Evolutionary conservation across 2,329 filamentous ascomycete species (phyloP), one percentile per base, ranked within the genome.

Genomic region (Apiospora marii): DNA sequence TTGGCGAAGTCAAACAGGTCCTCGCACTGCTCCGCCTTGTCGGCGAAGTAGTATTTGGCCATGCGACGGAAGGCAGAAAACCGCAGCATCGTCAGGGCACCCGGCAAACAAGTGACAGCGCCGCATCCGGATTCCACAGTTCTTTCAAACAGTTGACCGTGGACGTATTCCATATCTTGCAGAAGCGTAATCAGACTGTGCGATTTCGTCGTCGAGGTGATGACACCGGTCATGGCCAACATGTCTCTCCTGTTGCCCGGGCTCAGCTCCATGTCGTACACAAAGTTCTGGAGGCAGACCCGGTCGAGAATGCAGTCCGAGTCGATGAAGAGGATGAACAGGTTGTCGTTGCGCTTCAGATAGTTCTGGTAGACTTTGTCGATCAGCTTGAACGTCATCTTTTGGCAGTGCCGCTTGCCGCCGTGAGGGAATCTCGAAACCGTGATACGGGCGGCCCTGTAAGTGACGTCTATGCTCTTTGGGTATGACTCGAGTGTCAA

Each of bases 31-130:
- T 98, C 96, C 5, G 95, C 94, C 82, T 98, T 97, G 83, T 98
- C 96, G 51, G 95, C 95, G 82, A 99, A 99, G 84, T 99, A 98
- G 84, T 98, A 98, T 80, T 97, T 97, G 79, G 96, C 94, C 95
- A 99, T 98, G 79, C 93, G 93, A 72, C 95, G 90, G 84, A 99
- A 98, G 6, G 96, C 96, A 2, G 96, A 98, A 84, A 98, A 98
- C 70, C 96, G 94, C 71, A 99, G 86, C 85, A 98, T 97, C 0
- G 96, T 98, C 76, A 98, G 84, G n/a, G 96, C 96, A 41, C 96
- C 96, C 0, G 96, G 96, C 68, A 99, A 87, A 82, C 96, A 99
- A 46, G 96, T 98, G 68, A 99, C 96, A 7, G 96, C 91, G 70
- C 96, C 96, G 80, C 96, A 98, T 10, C 93, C 94, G 6, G 96